Evolutionary conservation across 345 rosid genomes (phyloP).

Genomic region (Trapa incisa): DNA sequence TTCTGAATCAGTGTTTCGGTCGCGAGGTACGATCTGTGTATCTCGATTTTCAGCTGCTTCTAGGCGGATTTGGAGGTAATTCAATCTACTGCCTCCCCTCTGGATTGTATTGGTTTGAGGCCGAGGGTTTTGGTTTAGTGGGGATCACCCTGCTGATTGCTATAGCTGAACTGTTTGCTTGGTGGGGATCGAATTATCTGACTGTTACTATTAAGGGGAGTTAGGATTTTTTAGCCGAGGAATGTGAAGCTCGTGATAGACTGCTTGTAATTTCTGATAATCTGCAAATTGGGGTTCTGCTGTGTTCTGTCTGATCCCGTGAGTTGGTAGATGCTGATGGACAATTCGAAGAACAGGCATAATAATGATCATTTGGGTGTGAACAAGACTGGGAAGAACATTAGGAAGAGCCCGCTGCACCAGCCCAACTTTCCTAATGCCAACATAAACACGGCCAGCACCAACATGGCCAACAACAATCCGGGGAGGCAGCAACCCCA

Average conservation of each 20-base stretch:
- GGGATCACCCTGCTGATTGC: too few relatives aligned
- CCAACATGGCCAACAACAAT: constrained; percentile 11
- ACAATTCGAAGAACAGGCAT: constrained; percentile 60
- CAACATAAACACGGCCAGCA: neutral
- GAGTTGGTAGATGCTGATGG: constrained; percentile 29
- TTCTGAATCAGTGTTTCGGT: too few relatives aligned
- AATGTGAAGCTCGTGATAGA: neutral
- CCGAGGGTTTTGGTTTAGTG: too few relatives aligned
- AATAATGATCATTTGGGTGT: constrained; percentile 68
- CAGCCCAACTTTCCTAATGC: constrained; percentile 48
- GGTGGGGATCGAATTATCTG: too few relatives aligned
- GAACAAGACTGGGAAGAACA: constrained; percentile 72
- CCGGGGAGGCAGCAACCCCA: constrained; percentile 41
- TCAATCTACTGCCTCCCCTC: too few relatives aligned
- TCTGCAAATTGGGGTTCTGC: neutral
- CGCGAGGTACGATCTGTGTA: too few relatives aligned
- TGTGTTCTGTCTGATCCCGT: neutral
- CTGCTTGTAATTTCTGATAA: neutral
- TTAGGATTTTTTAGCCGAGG: neutral
- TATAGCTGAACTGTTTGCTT: neutral
- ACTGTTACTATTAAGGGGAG: neutral
- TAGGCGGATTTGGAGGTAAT: too few relatives aligned
- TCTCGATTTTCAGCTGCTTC: too few relatives aligned
- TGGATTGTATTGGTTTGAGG: too few relatives aligned
- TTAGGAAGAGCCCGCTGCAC: constrained; percentile 78